Evolutionary conservation across 106 monocot species (phyloP), one percentile per base, ranked within the genome.

Genomic region (Iris macrosiphon): DNA sequence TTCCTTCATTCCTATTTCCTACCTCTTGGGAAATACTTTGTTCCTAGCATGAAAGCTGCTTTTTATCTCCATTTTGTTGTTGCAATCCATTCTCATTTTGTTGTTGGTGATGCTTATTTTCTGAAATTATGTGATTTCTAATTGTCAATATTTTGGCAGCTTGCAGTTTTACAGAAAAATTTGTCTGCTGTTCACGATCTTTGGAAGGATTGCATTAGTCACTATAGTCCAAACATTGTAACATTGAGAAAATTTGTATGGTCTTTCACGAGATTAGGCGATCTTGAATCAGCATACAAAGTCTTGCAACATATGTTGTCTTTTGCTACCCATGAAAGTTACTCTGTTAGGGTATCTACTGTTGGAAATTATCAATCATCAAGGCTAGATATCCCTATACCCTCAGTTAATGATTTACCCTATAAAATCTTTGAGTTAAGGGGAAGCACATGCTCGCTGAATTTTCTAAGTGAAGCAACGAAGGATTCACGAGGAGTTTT

Each of bases 351-450:
- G 46, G 61, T 13, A 57, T 72, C 79, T 61, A n/a, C 52, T 70
- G 43, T 28, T 22, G 71, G 72, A 34, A 41, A 42, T 17, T 83
- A 67, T 69, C 83, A 54, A 23, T 63, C 73, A 46, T 64, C 69
- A 49, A 66, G 59, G 49, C 17, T 88, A 56, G 88, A 88, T 61
- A 83, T 88, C 55, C 88, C 88, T 38, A 72, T 88, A 49, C 88
- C 83, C 2, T 52, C 66, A 29, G 18, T 30, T 20, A 57, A 14
- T 45, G 58, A 66, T 6, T 62, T 72, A 31, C 21, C 64, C 24
- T 40, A 68, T 45, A 35, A 55, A 35, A 65, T 39, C 39, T 55
- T 62, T 63, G 44, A 24, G 16, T 48, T 44, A 15, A 35, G 20
- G 12, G 21, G 40, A n/a, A 69, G 13, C 14, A 6, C 10, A 4